These are phyloP conservation scores for Metrosideros polymorpha DNA, from an alignment of 441 rosid species.

Conservation along the genomic window DNA sequence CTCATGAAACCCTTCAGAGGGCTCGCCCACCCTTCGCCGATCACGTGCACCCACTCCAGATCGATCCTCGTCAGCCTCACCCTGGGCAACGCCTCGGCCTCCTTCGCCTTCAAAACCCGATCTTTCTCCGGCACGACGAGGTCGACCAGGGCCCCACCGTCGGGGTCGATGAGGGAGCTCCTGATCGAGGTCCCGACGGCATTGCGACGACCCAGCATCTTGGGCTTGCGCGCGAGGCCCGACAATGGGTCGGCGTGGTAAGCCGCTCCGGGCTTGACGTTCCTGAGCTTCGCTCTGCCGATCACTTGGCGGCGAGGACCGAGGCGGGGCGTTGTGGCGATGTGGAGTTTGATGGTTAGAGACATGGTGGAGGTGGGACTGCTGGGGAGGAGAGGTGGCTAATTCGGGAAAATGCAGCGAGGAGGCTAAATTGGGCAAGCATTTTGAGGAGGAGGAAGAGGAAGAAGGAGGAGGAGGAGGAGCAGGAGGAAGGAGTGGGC, in stretches of 20 bases:
- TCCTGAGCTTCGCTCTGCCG: slow-evolving; percentile 2
- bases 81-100: slow-evolving; percentile 58
- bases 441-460: slow-evolving; percentile 10
- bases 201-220: slow-evolving; percentile 16
- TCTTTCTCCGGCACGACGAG: slow-evolving; percentile 51
- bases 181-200: slow-evolving; percentile 13
- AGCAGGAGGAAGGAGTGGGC: background rate
- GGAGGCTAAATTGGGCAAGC: slow-evolving; percentile 3
- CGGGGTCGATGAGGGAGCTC: slow-evolving; percentile 91
- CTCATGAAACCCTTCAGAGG: slow-evolving; percentile 93
- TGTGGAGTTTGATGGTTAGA: slow-evolving; percentile 35
- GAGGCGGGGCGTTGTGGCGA: slow-evolving; percentile 8
- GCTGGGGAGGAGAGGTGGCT: background rate
- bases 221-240: slow-evolving; percentile 8
- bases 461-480: background rate
- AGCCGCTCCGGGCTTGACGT: slow-evolving; percentile 14
- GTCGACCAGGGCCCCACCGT: slow-evolving; percentile 74
- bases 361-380: slow-evolving; percentile 24
- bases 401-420: background rate
- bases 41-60: slow-evolving; percentile 91
- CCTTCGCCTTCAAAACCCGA: slow-evolving; percentile 31
- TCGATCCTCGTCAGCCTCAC: slow-evolving; percentile 64
- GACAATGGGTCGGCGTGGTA: slow-evolving; percentile 28
- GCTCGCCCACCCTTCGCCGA: slow-evolving; percentile 97
- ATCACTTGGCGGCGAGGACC: background rate